These are phyloP conservation scores for Gloeopeniophorella convolvens DNA, from an alignment of 768 basidiomycete species.

Conservation along the genomic window DNA sequence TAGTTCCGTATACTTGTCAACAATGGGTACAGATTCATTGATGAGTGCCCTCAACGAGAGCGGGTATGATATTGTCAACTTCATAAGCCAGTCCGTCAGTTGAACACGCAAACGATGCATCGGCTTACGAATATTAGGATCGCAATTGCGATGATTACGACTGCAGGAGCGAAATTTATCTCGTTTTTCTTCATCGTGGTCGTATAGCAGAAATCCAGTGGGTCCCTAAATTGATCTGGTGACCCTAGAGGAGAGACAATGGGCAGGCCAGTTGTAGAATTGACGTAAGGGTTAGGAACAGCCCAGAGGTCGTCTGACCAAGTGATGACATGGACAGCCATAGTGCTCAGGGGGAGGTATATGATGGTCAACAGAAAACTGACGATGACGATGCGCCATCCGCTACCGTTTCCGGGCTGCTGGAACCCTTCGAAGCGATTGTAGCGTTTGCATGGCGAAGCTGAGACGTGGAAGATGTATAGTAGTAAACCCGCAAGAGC, in stretches of 20 bases:
- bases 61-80: constrained; percentile 71
- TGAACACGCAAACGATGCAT: neutral
- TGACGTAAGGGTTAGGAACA: constrained; percentile 60
- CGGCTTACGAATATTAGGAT: constrained; percentile 46
- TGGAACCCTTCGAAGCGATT: constrained; percentile 51
- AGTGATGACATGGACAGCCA: constrained; percentile 68
- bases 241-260: constrained; percentile 48
- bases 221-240: constrained; percentile 46
- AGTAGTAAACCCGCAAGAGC: constrained; percentile 45
- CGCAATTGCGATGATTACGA: constrained; percentile 51
- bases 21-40: constrained; percentile 48
- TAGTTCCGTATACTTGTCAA: constrained; percentile 66
- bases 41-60: constrained; percentile 54
- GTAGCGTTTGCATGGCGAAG: constrained; percentile 41
- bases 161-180: constrained; percentile 59
- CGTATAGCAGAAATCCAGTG: constrained; percentile 72
- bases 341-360: constrained; percentile 72
- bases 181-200: constrained; percentile 68
- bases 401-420: constrained; percentile 33
- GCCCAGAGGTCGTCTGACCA: constrained; percentile 78
- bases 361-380: constrained; percentile 62
- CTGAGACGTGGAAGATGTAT: constrained; percentile 51
- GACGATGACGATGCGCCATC: constrained; percentile 50
- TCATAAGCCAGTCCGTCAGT: neutral
- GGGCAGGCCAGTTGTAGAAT: constrained; percentile 47